Evolutionary conservation across 495 filamentous ascomycete genomes (phyloP).

Genomic region (Aspergillus heteromorphus): DNA sequence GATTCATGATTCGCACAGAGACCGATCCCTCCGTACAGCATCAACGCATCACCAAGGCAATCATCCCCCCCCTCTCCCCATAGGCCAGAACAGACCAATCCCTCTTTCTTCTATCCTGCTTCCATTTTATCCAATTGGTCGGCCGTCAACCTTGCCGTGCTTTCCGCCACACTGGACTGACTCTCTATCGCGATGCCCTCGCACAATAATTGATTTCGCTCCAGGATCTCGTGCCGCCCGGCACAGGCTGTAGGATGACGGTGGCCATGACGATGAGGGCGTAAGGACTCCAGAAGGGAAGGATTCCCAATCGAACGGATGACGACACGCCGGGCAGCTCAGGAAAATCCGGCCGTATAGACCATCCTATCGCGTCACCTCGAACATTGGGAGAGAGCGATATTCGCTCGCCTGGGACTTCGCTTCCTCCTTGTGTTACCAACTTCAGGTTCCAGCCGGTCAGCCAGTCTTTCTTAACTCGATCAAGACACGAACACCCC

Average conservation of each 20-base stretch:
- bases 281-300: neutral
- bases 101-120: neutral
- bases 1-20: neutral
- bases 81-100: neutral
- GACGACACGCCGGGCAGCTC: neutral
- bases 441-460: neutral
- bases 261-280: neutral
- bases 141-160: neutral
- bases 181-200: neutral
- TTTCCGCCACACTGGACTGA: neutral
- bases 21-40: neutral
- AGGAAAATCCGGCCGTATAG: neutral
- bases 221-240: neutral
- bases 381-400: neutral
- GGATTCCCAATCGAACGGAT: slow-evolving; percentile 5
- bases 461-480: neutral
- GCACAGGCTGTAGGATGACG: neutral
- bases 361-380: neutral
- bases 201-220: slow-evolving; percentile 3
- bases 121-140: slow-evolving; percentile 1
- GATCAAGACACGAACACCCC: neutral
- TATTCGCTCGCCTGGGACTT: neutral
- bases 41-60: neutral
- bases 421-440: neutral
- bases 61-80: neutral